Evolutionary conservation across 1,139 yeast species (phyloP), one percentile per base, ranked within the genome.

Genomic region (Barnettozyma hawaiiensis): DNA sequence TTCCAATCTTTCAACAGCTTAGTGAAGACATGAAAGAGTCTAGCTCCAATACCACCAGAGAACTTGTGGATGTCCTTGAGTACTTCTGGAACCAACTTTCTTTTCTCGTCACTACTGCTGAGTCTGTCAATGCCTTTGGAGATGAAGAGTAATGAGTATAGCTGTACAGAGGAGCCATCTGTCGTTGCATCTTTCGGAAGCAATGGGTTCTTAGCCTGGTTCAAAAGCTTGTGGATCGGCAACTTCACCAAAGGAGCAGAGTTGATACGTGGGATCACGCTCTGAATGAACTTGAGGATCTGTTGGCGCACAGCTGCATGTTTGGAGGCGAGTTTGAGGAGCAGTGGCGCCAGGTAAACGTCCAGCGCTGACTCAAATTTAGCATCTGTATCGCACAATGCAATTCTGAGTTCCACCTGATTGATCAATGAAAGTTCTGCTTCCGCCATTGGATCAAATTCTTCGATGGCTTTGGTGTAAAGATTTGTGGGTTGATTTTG

Each of bases 371-470:
- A 61, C 55, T 85, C 81, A 43, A 89, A 73, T 55, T 83, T 84
- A 3, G 64, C 69, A 43, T 82, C 85, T 1, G 79, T 69, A 42
- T 76, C 77, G 0, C 97, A 89, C 39, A 92, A 66, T 1, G 95
- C 94, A 35, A 92, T 71, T 40, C 90, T 70, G 39, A 92, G 74
- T 63, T 92, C 98, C 2, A 87, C 97, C 57, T 78, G 81, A 57
- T 78, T 78, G 35, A 85, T 71, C 46, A 84, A 65, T 2, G 74
- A 67, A 45, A 78, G 63, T 57, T 84, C 92, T 33, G 70, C 65
- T 8, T 70, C 75, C 15, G 73, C 67, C 73, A 68, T 70, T 35
- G 26, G n/a, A 16, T 15, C 19, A n/a, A 36, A 12, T 18, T 16
- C 18, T n/a, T 16, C 14, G 11, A 3, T 20, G 4, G 35, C 20